Evolutionary conservation across 2,329 filamentous ascomycete species (phyloP), one percentile per base, ranked within the genome.

Genomic region (Ophiostoma australiae): DNA sequence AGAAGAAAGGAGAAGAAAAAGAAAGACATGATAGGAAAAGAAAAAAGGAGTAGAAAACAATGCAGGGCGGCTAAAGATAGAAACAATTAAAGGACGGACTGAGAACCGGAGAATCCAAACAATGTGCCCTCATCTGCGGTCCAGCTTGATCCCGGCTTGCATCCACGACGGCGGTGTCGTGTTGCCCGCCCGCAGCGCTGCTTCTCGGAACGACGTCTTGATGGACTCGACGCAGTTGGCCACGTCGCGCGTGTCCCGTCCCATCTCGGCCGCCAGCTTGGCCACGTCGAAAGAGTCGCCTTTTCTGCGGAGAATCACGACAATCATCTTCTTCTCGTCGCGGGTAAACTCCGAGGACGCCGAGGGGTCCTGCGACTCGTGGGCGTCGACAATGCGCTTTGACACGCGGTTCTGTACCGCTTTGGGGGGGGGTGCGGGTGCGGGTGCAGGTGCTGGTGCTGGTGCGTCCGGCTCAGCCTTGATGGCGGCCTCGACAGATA

Each of bases 91-190:
- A 48, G 3, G 10, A 39, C 37, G 13, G 37, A n/a, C n/a, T n/a
- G n/a, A 39, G 10, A 39, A 39, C 37, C 3, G 37, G 3, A 0
- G 20, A 5, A n/a, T 48, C 20, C 1, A 8, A 20, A 20, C 5
- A 20, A 20, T 15, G 17, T 7, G 7, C 44, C 6, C 4, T 20
- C 44, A 27, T 48, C 44, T 4, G 52, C 13, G 27, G 52, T 58
- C 17, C 23, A 31, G 52, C 23, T 15, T 58, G 52, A 27, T 27
- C 52, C 73, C 73, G 0, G 71, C 71, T 7, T 48, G 63, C 11
- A 73, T 70, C 74, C 74, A 74, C 20, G 15, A 4, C 20, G 73
- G 74, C 15, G 72, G 39, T 13, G 69, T 23, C 27, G 39, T 41
- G 11, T 41, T 48, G 1, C 70, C 35, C 31, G 39, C 17, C 52